Percentiles rank a stretch among this genome's conserved stretches.
These are phyloP conservation scores for Echinochloa phyllopogon DNA, from an alignment of 176 grass and related monocot genomes.

Conservation along the genomic window DNA sequence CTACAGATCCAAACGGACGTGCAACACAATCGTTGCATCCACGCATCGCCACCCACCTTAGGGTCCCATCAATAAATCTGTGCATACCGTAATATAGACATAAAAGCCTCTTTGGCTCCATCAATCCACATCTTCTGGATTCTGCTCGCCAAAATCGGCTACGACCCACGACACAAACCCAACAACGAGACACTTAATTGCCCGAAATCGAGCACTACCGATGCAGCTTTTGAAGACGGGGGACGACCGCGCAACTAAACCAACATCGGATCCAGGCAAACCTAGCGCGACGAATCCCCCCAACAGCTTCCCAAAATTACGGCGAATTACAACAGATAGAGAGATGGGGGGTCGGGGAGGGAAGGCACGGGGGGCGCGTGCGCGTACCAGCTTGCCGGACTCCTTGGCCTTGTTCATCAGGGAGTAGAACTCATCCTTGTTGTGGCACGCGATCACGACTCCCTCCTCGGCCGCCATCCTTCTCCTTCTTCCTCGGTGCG, in stretches of 20 bases:
- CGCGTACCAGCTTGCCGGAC: constrained; percentile 56
- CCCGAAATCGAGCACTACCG: no score
- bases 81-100: not conserved
- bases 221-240: not conserved
- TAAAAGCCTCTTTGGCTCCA: not conserved
- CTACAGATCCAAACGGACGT: not conserved
- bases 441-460: constrained; percentile 76
- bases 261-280: not conserved
- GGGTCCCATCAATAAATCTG: not conserved
- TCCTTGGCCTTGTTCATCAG: constrained; percentile 54
- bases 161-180: not conserved
- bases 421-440: constrained; percentile 42
- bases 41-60: not conserved
- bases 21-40: not conserved
- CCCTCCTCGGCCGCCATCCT: constrained; percentile 71
- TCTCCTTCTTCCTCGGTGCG: not conserved
- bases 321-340: not conserved
- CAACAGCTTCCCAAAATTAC: not conserved
- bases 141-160: not conserved
- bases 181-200: not conserved
- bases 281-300: not conserved
- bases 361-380: no score
- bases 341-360: no score
- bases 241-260: not conserved
- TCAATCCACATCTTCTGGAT: no score